A percentile compares a stretch with the other conserved stretches of the same genome.
Evolutionary conservation across 2,329 filamentous ascomycete genomes (phyloP).

Genomic region (Phyllachora maydis): DNA sequence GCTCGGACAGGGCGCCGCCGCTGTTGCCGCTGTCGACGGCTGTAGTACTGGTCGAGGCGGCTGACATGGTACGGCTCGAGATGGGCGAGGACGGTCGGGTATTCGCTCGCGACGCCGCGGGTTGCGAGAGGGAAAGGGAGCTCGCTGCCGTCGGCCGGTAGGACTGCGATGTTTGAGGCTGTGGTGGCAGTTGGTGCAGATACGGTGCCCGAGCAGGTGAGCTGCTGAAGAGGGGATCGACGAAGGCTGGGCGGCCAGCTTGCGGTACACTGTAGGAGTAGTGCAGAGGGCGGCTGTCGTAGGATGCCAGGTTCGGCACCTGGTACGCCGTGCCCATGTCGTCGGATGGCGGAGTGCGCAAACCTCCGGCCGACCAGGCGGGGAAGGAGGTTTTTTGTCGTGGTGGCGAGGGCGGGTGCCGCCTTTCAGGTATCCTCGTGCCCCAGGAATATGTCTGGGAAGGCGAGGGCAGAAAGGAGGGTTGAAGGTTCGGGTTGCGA

Average conservation of each 20-base stretch:
- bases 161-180: constrained; percentile 1
- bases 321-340: constrained; percentile 13
- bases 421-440: too few species aligned
- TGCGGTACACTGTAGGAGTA: constrained; percentile 3
- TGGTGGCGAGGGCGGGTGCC: too few species aligned
- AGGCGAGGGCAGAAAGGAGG: too few species aligned
- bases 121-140: background rate
- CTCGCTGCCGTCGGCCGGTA: constrained; percentile 1
- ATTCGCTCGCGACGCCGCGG: constrained; percentile 11
- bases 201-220: too few species aligned
- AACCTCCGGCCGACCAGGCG: constrained; percentile 6
- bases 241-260: constrained; percentile 4
- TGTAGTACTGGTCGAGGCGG: too few species aligned
- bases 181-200: constrained; percentile 1
- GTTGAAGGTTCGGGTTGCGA: too few species aligned
- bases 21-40: too few species aligned
- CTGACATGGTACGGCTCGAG: constrained; percentile 9
- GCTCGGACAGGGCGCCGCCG: constrained; percentile 9
- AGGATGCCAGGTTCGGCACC: constrained; percentile 9
- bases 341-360: constrained; percentile 10
- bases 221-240: constrained; percentile 5
- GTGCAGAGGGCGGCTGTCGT: constrained; percentile 7
- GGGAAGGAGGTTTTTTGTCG: too few species aligned
- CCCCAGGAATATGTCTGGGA: too few species aligned
- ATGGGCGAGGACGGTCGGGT: constrained; percentile 17